Percentiles rank a stretch among this genome's conserved stretches.
Evolutionary conservation across 495 filamentous ascomycete genomes (phyloP).

Genomic region (Glonium stellatum): DNA sequence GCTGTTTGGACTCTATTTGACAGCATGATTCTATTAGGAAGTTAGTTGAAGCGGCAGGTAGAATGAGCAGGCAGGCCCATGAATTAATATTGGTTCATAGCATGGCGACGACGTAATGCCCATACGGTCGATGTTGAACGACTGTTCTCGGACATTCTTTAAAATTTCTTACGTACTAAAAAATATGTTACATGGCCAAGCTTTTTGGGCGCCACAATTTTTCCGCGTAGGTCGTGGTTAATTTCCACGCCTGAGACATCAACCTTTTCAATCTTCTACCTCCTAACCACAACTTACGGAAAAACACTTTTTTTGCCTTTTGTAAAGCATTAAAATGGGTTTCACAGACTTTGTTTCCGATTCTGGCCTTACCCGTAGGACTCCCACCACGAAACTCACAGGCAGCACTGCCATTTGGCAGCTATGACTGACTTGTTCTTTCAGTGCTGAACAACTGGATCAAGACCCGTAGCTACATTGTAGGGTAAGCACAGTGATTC

Average conservation of each 20-base stretch:
- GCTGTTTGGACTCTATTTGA: constrained; percentile 26
- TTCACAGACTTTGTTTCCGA: constrained; percentile 89
- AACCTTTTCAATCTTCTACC: constrained; percentile 1
- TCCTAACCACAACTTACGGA: background rate
- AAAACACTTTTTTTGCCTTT: background rate
- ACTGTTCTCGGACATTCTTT: too few relatives aligned
- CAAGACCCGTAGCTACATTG: constrained; percentile 83
- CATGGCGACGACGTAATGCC: background rate
- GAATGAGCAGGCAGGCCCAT: background rate
- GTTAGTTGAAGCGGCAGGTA: background rate
- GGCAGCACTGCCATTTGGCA: background rate
- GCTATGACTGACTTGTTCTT: constrained; percentile 1
- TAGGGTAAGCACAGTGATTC: constrained; percentile 58
- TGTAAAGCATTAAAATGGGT: constrained; percentile 64
- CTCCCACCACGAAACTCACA: constrained; percentile 10
- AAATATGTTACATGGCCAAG: background rate
- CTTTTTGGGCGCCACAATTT: background rate
- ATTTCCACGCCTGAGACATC: background rate
- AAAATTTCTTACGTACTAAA: too few relatives aligned
- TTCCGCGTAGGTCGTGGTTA: background rate
- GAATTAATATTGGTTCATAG: background rate
- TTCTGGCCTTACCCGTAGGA: constrained; percentile 75
- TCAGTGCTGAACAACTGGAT: constrained; percentile 89
- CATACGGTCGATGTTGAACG: too few relatives aligned
- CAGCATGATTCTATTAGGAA: constrained; percentile 20